Evolutionary conservation across 495 filamentous ascomycete species (phyloP).

Genomic region (Penicillium nucicola): DNA sequence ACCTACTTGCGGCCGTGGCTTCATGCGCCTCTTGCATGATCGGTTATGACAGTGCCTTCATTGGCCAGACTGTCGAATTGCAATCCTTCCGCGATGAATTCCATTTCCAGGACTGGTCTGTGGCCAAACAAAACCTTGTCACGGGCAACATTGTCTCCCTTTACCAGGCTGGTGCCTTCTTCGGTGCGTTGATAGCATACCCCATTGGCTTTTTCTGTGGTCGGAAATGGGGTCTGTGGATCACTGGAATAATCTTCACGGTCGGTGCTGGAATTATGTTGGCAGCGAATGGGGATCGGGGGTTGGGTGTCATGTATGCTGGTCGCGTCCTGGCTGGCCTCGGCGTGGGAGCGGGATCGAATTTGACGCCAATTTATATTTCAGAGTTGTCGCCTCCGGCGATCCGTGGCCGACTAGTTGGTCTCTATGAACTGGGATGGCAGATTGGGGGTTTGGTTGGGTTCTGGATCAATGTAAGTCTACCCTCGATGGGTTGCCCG

Average conservation of each 20-base stretch:
- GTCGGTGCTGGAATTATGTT: conserved; percentile 48
- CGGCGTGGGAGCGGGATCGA: conserved; percentile 66
- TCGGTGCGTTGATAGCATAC: conserved; percentile 32
- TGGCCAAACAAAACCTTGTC: conserved; percentile 8
- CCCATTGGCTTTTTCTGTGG: conserved; percentile 43
- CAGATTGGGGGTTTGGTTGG: conserved; percentile 62
- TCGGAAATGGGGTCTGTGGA: conserved; percentile 43
- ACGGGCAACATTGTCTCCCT: conserved; percentile 13
- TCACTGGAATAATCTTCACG: conserved; percentile 49
- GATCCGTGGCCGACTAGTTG: conserved; percentile 70
- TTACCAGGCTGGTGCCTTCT: conserved; percentile 41
- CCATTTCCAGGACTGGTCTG: conserved; percentile 21
- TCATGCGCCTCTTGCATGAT: conserved; percentile 45
- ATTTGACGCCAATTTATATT: conserved; percentile 70
- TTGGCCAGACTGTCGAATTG: conserved; percentile 57
- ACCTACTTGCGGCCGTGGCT: conserved; percentile 50
- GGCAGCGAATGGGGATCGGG: conserved; percentile 39
- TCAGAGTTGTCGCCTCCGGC: conserved; percentile 71
- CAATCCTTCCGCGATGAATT: conserved; percentile 54
- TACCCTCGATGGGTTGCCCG: not conserved
- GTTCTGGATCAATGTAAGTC: conserved; percentile 56
- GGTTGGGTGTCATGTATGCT: conserved; percentile 51
- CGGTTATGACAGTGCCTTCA: conserved; percentile 61
- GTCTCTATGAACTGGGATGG: conserved; percentile 63
- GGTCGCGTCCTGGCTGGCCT: conserved; percentile 65